Base-by-base conservation (phyloP, 768 basidiomycete species). In the Leccinum obscurum region DNA sequence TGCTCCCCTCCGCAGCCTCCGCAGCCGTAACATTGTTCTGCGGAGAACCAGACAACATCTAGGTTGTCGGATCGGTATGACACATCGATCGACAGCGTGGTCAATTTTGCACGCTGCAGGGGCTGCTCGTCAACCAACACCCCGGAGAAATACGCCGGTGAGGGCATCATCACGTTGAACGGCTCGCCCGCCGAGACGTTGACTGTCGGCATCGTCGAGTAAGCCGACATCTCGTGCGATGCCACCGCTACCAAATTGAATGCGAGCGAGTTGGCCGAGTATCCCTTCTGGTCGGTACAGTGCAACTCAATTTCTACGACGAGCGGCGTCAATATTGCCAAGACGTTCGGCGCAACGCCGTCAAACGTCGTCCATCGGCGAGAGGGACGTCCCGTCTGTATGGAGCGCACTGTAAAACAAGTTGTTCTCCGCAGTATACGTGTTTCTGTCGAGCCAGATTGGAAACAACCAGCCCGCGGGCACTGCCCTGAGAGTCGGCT, bases 391-490 rank as follows among this genome's bases (percentile, higher is more conserved):
- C 24, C 91, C 88, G 64, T 92, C 84, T 1, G 79, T 77, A 67
- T 83, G 82, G 35, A 82, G 79, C 28, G 87, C 86, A 9, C 80
- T 78, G 68, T 95, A 94, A 69, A 70, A 88, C 44, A 91, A 64
- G 28, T 75, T 75, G 35, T 81, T 75, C 50, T 73, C 59, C 30
- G 81, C 76, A 2, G 69, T 60, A 72, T 86, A 88, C 2, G 90
- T 94, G 39, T 82, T 77, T 60, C 83, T 78, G 54, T 86, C 75
- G 66, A 97, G 85, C 14, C 95, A 95, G 60, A 98, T 82, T 68
- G 91, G 92, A 76, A 96, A 98, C 1, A 90, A 92, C 93, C 94
- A 96, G 48, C 77, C 73, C 7, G 84, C 84, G 1, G 93, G 93
- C 11, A 96, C 83, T n/a, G n/a, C n/a, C 55, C 93, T 80, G 57